These are phyloP conservation scores for Coemansia sp. DNA, from an alignment of 192 early-diverging fungal species.

Conservation along the genomic window DNA sequence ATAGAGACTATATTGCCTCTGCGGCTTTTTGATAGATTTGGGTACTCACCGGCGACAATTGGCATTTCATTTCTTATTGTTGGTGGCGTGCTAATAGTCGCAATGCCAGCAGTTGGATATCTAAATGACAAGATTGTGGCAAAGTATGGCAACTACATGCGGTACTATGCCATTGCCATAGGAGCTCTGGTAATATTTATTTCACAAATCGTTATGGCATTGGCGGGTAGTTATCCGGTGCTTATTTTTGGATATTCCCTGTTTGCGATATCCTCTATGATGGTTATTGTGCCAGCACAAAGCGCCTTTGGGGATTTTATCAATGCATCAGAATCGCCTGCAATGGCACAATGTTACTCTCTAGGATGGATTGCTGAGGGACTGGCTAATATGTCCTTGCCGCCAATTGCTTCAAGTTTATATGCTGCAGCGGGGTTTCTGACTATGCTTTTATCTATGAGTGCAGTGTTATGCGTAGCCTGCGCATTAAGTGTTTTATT, in stretches of 20 bases:
- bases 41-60: slow-evolving; percentile 39
- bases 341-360: slow-evolving; percentile 54
- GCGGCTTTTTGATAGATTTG: slow-evolving; percentile 44
- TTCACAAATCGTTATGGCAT: slow-evolving; percentile 26
- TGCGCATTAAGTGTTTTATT: slow-evolving; percentile 30
- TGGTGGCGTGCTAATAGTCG: slow-evolving; percentile 40
- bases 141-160: slow-evolving; percentile 35
- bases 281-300: slow-evolving; percentile 48
- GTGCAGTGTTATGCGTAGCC: slow-evolving; percentile 29
- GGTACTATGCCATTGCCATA: slow-evolving; percentile 42
- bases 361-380: slow-evolving; percentile 50
- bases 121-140: slow-evolving; percentile 29
- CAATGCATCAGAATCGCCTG: slow-evolving; percentile 31
- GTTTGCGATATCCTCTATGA: slow-evolving; percentile 45
- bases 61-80: slow-evolving; percentile 47
- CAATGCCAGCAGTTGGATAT: slow-evolving; percentile 44
- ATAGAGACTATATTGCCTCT: slow-evolving; percentile 45
- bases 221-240: slow-evolving; percentile 32
- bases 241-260: slow-evolving; percentile 42
- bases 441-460: slow-evolving; percentile 40
- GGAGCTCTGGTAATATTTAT: slow-evolving; percentile 25
- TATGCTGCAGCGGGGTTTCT: slow-evolving; percentile 30
- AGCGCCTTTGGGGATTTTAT: slow-evolving; percentile 55
- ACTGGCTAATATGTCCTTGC: slow-evolving; percentile 42
- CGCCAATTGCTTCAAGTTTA: slow-evolving; percentile 33